These are phyloP conservation scores for Fusarium fujikuroi DNA, from an alignment of 2,329 filamentous ascomycete species.

Conservation along the genomic window DNA sequence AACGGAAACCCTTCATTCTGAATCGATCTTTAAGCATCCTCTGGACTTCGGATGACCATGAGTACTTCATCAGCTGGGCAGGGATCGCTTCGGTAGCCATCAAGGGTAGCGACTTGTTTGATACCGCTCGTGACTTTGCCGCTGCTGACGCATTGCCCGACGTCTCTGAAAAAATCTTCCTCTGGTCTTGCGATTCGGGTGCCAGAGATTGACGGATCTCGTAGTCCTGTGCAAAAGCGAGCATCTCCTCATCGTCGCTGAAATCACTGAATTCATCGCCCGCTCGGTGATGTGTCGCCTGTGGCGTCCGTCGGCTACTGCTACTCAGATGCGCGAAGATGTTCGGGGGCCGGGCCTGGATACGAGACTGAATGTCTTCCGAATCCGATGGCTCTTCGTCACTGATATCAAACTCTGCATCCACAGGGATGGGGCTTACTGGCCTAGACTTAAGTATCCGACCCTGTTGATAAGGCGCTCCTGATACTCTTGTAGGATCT, in stretches of 20 bases:
- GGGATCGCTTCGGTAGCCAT: conserved; percentile 52
- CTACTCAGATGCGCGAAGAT: conserved; percentile 4
- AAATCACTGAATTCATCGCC: conserved; percentile 58
- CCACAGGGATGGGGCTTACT: conserved; percentile 5
- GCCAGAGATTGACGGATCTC: conserved; percentile 54
- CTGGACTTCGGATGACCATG: conserved; percentile 90
- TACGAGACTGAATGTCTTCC: conserved; percentile 44
- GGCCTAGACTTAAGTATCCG: conserved; percentile 1
- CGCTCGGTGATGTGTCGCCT: conserved; percentile 34
- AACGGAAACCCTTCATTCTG: conserved; percentile 84
- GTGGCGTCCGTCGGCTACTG: conserved; percentile 28
- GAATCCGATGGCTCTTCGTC: conserved; percentile 47
- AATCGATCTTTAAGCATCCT: conserved; percentile 85
- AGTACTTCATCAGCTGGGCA: conserved; percentile 68
- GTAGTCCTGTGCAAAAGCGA: conserved; percentile 62
- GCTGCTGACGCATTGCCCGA: conserved; percentile 57
- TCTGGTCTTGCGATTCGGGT: conserved; percentile 39
- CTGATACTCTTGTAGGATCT: conserved; percentile 21
- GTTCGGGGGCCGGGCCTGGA: conserved; percentile 10
- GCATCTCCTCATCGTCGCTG: conserved; percentile 62
- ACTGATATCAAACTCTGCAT: conserved; percentile 40
- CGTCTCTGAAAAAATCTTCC: conserved; percentile 58
- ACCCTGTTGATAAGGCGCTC: conserved; percentile 3
- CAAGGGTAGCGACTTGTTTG: conserved; percentile 48
- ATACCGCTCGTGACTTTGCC: conserved; percentile 47